phyloP scores from a whole-genome alignment of 495 filamentous ascomycete species.

The Xylaria acuta region DNA sequence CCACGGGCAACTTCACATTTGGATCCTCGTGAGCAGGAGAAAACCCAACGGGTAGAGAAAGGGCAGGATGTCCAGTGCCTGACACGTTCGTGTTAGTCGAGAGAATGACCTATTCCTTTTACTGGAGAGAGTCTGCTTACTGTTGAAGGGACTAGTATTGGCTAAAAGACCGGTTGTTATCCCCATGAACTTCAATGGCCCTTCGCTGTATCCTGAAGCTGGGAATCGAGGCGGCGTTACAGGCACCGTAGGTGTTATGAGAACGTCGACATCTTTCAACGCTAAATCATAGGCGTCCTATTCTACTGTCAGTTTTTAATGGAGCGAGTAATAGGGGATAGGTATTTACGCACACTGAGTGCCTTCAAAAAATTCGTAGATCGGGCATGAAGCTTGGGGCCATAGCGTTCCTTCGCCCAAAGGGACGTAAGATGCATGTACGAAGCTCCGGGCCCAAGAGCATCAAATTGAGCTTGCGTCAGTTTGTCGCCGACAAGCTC shows the following conservation, averaged over 20 bases:
- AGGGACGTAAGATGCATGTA: slow-evolving; percentile 43
- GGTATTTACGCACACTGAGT: slow-evolving; percentile 23
- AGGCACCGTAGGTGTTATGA: slow-evolving; percentile 56
- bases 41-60: slow-evolving; percentile 62
- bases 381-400: slow-evolving; percentile 39
- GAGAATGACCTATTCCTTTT: not conserved
- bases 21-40: slow-evolving; percentile 50
- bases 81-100: slow-evolving; percentile 28
- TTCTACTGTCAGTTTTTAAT: not conserved
- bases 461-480: slow-evolving; percentile 43
- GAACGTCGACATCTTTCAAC: slow-evolving; percentile 50
- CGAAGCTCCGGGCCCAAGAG: slow-evolving; percentile 42
- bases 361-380: slow-evolving; percentile 40
- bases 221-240: slow-evolving; percentile 37
- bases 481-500: slow-evolving; percentile 36
- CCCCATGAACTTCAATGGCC: slow-evolving; percentile 49
- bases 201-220: slow-evolving; percentile 30
- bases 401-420: slow-evolving; percentile 41
- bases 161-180: slow-evolving; percentile 54
- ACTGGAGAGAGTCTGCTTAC: slow-evolving; percentile 16
- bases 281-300: slow-evolving; percentile 46
- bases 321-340: not conserved
- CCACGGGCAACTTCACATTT: slow-evolving; percentile 57
- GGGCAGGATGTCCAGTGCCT: slow-evolving; percentile 61
- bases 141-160: slow-evolving; percentile 64